A percentile compares a stretch with the other conserved stretches of the same genome.
Evolutionary conservation across 2,329 filamentous ascomycete species (phyloP).

Genomic region (Proliferodiscus dingleyae): DNA sequence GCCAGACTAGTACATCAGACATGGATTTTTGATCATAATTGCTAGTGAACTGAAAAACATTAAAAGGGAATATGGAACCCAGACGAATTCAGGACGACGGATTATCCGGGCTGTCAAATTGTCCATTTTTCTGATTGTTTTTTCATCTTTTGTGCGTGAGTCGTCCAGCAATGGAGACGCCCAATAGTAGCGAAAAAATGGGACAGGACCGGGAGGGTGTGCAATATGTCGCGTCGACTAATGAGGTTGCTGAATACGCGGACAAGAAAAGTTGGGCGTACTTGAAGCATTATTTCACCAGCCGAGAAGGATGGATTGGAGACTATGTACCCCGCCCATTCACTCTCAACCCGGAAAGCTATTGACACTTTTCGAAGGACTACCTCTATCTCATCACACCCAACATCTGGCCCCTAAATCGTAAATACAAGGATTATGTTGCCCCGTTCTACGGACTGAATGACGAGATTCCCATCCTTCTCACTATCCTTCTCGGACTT

Average conservation of each 20-base stretch:
- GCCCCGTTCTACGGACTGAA: constrained; percentile 67
- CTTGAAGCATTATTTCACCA: constrained; percentile 33
- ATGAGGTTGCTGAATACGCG: constrained; percentile 1
- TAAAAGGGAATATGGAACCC: constrained; percentile 5
- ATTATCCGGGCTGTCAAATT: too few relatives aligned
- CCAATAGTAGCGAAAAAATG: constrained; percentile 15
- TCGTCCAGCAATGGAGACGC: constrained; percentile 11
- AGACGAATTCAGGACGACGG: constrained; percentile 1
- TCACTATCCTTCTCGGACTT: constrained; percentile 62
- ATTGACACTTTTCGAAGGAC: constrained; percentile 24
- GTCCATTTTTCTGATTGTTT: too few relatives aligned
- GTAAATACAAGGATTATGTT: constrained; percentile 40
- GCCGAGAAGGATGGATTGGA: constrained; percentile 35
- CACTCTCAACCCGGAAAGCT: neutral
- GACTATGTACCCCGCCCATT: constrained; percentile 31
- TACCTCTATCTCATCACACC: constrained; percentile 37
- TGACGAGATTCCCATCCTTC: constrained; percentile 61
- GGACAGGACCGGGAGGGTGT: constrained; percentile 15
- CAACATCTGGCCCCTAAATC: constrained; percentile 57
- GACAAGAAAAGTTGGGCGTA: constrained; percentile 16
- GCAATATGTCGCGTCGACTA: constrained; percentile 15
- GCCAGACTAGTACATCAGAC: too few relatives aligned
- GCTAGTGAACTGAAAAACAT: constrained; percentile 5
- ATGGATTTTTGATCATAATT: neutral
- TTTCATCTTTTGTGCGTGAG: constrained; percentile 8